Evolutionary conservation across 257 asterid species (phyloP).

Genomic region (Solanum clarkiae): DNA sequence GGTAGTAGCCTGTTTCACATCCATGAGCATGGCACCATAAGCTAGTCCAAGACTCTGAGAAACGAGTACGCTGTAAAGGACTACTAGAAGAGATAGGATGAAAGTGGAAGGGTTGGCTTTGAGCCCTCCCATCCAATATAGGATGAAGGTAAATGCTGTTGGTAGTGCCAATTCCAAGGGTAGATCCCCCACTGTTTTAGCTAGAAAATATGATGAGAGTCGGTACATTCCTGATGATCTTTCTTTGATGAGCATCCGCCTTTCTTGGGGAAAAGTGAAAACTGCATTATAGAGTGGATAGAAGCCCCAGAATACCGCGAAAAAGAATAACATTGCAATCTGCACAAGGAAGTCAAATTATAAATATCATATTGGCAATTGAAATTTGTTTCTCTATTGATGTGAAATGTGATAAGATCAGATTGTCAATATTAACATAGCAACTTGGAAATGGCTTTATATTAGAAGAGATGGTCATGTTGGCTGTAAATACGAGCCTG

Average conservation of each 20-base stretch:
- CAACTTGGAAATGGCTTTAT: not conserved
- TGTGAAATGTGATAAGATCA: not conserved
- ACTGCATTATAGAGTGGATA: slow-evolving; percentile 98
- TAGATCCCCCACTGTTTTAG: slow-evolving; percentile 81
- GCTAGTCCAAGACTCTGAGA: slow-evolving; percentile 90
- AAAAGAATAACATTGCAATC: slow-evolving; percentile 90
- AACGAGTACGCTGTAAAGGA: slow-evolving; percentile 83
- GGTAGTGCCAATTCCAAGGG: slow-evolving; percentile 94
- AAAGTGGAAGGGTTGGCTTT: slow-evolving; percentile 71
- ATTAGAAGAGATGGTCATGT: not conserved
- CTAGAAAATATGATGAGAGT: slow-evolving; percentile 86
- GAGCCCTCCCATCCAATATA: slow-evolving; percentile 99
- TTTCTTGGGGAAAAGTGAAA: slow-evolving; percentile 96
- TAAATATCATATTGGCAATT: not conserved
- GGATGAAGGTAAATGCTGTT: slow-evolving; percentile 82
- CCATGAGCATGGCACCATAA: slow-evolving; percentile 89
- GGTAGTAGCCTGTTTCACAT: slow-evolving; percentile 92
- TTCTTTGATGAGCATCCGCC: slow-evolving; percentile 85
- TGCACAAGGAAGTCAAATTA: slow-evolving; percentile 26
- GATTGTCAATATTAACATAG: not conserved
- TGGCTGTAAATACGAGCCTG: not conserved
- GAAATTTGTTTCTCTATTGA: not conserved
- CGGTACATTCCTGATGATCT: slow-evolving; percentile 94
- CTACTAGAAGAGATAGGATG: slow-evolving; percentile 68
- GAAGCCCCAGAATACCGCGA: slow-evolving; percentile 98